phyloP scores from a whole-genome alignment of 1,139 yeast genomes.

The Scheffersomyces titani region DNA sequence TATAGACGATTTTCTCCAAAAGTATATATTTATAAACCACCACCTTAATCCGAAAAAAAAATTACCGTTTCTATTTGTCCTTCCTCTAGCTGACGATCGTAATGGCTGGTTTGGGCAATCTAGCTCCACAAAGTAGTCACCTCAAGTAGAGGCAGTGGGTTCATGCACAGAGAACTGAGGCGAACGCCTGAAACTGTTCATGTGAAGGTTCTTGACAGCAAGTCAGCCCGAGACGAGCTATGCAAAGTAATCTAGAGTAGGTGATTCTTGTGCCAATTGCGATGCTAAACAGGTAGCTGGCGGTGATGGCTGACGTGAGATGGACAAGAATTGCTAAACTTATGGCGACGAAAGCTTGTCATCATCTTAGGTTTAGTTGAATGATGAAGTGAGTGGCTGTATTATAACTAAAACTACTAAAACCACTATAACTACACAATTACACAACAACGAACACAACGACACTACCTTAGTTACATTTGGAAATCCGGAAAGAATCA shows the following conservation, averaged over 20 bases:
- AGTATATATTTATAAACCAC: neutral
- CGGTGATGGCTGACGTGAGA: neutral
- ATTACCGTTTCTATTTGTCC: neutral
- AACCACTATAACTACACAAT: neutral
- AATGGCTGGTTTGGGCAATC: neutral
- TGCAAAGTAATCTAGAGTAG: neutral
- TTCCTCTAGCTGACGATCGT: neutral
- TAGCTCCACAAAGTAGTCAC: neutral
- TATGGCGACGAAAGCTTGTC: neutral
- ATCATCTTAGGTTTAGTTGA: neutral
- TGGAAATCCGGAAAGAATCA: neutral
- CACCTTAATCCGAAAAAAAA: neutral
- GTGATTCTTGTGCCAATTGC: too few relatives aligned
- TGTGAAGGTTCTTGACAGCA: neutral
- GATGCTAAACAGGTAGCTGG: neutral
- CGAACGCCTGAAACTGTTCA: neutral
- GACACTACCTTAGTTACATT: neutral
- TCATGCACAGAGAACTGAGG: neutral
- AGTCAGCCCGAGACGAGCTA: neutral
- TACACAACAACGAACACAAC: too few relatives aligned
- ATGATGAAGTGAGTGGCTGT: neutral
- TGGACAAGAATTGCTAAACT: neutral
- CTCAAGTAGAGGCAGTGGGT: neutral
- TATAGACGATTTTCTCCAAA: neutral
- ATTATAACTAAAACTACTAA: neutral